Percentiles rank a stretch among this genome's conserved stretches.
These are phyloP conservation scores for Fusarium stilboides DNA, from an alignment of 2,329 filamentous ascomycete species.

Conservation along the genomic window DNA sequence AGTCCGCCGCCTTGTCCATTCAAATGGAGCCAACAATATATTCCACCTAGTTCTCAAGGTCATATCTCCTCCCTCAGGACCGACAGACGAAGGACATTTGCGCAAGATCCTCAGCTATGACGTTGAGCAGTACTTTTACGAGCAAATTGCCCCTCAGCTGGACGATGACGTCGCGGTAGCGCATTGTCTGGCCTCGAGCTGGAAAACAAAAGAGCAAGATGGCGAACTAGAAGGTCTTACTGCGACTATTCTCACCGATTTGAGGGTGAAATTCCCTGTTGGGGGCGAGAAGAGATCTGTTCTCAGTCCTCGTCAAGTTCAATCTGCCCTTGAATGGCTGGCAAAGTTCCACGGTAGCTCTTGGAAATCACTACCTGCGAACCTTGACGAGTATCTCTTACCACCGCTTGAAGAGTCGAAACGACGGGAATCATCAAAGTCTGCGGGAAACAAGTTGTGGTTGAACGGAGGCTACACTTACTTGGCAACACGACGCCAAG, in stretches of 20 bases:
- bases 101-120: constrained; percentile 78
- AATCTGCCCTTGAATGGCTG: constrained; percentile 73
- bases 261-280: constrained; percentile 68
- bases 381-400: constrained; percentile 58
- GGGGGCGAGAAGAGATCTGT: constrained; percentile 68
- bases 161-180: constrained; percentile 63
- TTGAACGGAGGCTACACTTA: constrained; percentile 79
- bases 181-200: constrained; percentile 63
- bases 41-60: constrained; percentile 71
- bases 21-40: constrained; percentile 31
- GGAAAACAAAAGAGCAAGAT: constrained; percentile 35
- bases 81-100: constrained; percentile 71
- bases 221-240: constrained; percentile 58
- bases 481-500: constrained; percentile 72
- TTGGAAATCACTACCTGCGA: constrained; percentile 56
- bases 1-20: constrained; percentile 21
- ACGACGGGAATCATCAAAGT: constrained; percentile 41
- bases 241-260: constrained; percentile 72
- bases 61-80: constrained; percentile 62
- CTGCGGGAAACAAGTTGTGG: constrained; percentile 63
- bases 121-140: constrained; percentile 78
- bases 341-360: constrained; percentile 72
- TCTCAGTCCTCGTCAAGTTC: constrained; percentile 64
- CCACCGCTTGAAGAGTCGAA: constrained; percentile 70
- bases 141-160: constrained; percentile 66